phyloP scores from a whole-genome alignment of 306 rosid species.

The Rosa rugosa region DNA sequence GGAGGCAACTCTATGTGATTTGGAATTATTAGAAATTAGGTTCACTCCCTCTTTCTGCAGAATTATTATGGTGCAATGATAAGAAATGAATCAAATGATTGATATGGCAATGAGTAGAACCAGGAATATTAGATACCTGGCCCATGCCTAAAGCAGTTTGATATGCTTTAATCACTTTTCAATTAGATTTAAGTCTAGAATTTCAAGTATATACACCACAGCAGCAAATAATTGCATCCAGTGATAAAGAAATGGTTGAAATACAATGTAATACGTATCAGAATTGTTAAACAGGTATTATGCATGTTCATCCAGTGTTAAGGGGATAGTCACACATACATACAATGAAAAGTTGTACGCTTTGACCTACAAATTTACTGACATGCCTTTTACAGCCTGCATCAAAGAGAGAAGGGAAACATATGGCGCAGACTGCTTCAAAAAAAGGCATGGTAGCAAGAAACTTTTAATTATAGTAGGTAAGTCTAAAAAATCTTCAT shows the following conservation, averaged over 20 bases:
- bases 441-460: conserved; percentile 48
- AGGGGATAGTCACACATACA: conserved; percentile 1
- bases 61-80: conserved; percentile 3
- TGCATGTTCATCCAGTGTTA: neutral
- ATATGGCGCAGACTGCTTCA: conserved; percentile 62
- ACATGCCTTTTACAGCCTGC: conserved; percentile 63
- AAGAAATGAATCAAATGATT: neutral
- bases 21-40: neutral
- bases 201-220: neutral
- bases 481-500: conserved; percentile 30
- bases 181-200: neutral
- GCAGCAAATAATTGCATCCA: neutral
- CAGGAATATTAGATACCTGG: neutral
- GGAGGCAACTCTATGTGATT: neutral
- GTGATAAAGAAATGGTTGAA: neutral
- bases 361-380: conserved; percentile 6
- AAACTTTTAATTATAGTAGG: conserved; percentile 65
- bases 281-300: neutral
- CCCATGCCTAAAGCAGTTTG: neutral
- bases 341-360: neutral
- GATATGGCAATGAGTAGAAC: conserved; percentile 1
- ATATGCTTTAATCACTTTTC: conserved; percentile 5
- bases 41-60: conserved; percentile 10
- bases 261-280: neutral
- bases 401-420: conserved; percentile 59